A percentile compares a stretch with the other conserved stretches of the same genome.
phyloP scores from a whole-genome alignment of 306 rosid genomes.

The Pyrus communis region DNA sequence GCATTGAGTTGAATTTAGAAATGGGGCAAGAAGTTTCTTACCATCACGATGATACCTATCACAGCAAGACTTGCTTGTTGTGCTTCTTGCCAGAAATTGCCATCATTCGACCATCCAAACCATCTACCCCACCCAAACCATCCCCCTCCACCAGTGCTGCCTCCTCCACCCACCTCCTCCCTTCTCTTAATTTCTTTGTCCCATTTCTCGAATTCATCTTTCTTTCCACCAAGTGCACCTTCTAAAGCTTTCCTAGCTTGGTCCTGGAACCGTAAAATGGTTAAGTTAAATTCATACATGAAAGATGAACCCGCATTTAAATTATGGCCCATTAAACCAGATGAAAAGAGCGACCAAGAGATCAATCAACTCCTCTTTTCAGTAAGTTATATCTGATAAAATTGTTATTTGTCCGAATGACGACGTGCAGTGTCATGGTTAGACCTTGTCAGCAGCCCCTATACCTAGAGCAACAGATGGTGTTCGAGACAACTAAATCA shows the following conservation, averaged over 20 bases:
- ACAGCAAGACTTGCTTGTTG: conserved; percentile 65
- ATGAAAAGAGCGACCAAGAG: background rate
- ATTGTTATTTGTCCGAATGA: background rate
- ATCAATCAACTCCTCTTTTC: background rate
- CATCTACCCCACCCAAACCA: conserved; percentile 87
- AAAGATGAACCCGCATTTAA: background rate
- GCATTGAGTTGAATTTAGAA: conserved; percentile 1
- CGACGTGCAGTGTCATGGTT: background rate
- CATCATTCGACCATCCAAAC: conserved; percentile 90
- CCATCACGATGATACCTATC: conserved; percentile 59
- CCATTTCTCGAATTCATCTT: conserved; percentile 83
- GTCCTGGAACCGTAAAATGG: conserved; percentile 42
- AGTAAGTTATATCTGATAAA: background rate
- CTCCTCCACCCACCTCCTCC: conserved; percentile 81
- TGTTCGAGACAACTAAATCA: background rate
- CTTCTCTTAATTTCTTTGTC: conserved; percentile 77
- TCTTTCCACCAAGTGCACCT: conserved; percentile 92
- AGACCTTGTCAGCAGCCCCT: background rate
- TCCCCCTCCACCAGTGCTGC: conserved; percentile 79
- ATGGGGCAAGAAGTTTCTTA: conserved; percentile 28
- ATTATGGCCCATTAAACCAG: background rate
- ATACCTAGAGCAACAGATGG: background rate
- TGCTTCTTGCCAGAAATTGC: conserved; percentile 84
- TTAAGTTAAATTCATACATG: background rate
- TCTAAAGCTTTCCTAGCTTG: conserved; percentile 92